Evolutionary conservation across 1,284 basidiomycete genomes (phyloP).

Genomic region (Trichosporon ovoides): DNA sequence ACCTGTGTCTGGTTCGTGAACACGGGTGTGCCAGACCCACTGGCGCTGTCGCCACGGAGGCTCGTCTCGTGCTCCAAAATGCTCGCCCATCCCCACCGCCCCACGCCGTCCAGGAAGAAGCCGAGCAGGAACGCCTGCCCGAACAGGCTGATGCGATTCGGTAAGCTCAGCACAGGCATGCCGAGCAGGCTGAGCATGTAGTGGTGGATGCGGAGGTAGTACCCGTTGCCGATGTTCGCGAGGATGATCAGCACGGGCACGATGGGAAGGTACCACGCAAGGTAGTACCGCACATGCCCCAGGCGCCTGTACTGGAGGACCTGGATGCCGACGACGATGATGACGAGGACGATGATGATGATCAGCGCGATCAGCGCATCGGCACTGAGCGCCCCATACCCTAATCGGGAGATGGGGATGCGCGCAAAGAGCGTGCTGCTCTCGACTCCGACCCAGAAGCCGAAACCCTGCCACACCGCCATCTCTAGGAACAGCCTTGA

Average conservation of each 20-base stretch:
- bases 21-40: slow-evolving; percentile 18
- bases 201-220: slow-evolving; percentile 40
- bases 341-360: slow-evolving; percentile 27
- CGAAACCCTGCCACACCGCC: slow-evolving; percentile 41
- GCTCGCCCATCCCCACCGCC: slow-evolving; percentile 43
- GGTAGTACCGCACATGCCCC: slow-evolving; percentile 38
- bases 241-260: slow-evolving; percentile 37
- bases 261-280: slow-evolving; percentile 38
- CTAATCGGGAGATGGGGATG: slow-evolving; percentile 38
- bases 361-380: slow-evolving; percentile 30
- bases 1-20: slow-evolving; percentile 6
- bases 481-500: slow-evolving; percentile 30
- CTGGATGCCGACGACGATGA: slow-evolving; percentile 33
- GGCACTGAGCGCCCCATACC: slow-evolving; percentile 33
- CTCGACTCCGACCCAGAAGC: slow-evolving; percentile 45
- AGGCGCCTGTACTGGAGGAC: slow-evolving; percentile 30
- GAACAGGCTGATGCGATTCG: slow-evolving; percentile 37
- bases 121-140: slow-evolving; percentile 39
- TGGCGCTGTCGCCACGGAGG: slow-evolving; percentile 27
- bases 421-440: slow-evolving; percentile 37
- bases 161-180: slow-evolving; percentile 37
- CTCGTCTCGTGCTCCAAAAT: slow-evolving; percentile 27
- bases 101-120: slow-evolving; percentile 42
- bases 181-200: slow-evolving; percentile 36
- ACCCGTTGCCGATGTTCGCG: slow-evolving; percentile 30